A percentile compares a stretch with the other conserved stretches of the same genome.
phyloP scores from a whole-genome alignment of 2,329 filamentous ascomycete species.

The Fusarium sp. region DNA sequence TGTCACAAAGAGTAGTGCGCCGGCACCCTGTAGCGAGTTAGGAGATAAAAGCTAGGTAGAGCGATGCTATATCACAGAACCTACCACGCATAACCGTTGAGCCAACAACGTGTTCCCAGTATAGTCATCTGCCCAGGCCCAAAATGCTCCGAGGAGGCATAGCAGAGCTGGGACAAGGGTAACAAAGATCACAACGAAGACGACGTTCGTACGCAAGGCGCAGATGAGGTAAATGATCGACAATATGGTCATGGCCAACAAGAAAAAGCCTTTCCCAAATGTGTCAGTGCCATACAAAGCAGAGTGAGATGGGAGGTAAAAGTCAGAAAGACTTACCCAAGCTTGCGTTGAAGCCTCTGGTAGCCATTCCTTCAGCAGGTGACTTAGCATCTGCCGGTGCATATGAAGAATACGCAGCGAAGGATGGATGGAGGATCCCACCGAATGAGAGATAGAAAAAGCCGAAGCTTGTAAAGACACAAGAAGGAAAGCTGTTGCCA shows the following conservation, averaged over 20 bases:
- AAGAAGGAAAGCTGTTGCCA: neutral
- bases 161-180: neutral
- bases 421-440: neutral
- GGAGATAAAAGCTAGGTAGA: accelerated
- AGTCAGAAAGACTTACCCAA: neutral
- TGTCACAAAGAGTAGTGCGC: neutral
- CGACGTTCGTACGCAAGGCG: neutral
- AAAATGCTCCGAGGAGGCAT: neutral
- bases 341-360: neutral
- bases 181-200: neutral
- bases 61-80: accelerated
- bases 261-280: neutral
- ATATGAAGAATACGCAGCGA: neutral
- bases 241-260: neutral
- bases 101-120: neutral
- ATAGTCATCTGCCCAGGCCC: neutral
- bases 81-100: neutral
- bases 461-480: neutral
- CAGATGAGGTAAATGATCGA: neutral
- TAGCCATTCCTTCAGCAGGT: neutral
- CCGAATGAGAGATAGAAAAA: neutral
- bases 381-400: neutral
- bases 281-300: neutral
- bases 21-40: neutral
- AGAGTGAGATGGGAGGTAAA: too few species aligned